Conservation (phyloP, 225 moss, liverwort and hornwort genomes). For the Neckera pumila region DNA sequence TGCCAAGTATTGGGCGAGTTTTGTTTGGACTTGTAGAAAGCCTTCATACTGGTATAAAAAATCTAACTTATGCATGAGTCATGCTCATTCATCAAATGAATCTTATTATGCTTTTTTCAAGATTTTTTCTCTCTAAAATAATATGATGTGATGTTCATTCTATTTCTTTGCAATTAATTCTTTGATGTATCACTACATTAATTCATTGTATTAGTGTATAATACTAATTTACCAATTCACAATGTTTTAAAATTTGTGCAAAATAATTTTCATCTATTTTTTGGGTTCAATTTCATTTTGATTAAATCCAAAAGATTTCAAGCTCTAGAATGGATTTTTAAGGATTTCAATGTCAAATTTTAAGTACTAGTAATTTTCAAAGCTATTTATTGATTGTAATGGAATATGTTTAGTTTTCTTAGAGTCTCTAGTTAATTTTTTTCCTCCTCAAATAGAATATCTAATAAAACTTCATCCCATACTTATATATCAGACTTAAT, state of each 20-base stretch:
- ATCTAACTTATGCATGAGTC: not conserved
- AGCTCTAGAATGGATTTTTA: too few relatives aligned
- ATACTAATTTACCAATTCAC: not conserved
- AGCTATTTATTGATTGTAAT: too few relatives aligned
- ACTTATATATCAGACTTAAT: rapidly evolving
- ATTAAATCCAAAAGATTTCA: too few relatives aligned
- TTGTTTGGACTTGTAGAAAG: not conserved
- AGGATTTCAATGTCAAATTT: too few relatives aligned
- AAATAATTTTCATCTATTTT: not conserved
- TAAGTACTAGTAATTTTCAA: too few relatives aligned
- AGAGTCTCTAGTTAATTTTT: not conserved
- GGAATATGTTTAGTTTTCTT: not conserved
- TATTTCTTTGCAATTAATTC: not conserved
- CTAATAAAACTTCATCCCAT: too few relatives aligned
- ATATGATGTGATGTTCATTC: not conserved
- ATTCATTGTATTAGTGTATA: not conserved
- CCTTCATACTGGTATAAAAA: not conserved
- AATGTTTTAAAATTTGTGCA: not conserved
- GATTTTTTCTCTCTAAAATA: too few relatives aligned
- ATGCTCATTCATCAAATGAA: not conserved
- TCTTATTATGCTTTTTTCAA: not conserved
- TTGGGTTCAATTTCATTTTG: not conserved
- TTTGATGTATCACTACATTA: not conserved
- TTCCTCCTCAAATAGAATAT: too few relatives aligned
- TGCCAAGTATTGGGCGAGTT: not conserved